Base-by-base conservation (phyloP, 2,329 filamentous ascomycete genomes). In the Alternaria sp. region DNA sequence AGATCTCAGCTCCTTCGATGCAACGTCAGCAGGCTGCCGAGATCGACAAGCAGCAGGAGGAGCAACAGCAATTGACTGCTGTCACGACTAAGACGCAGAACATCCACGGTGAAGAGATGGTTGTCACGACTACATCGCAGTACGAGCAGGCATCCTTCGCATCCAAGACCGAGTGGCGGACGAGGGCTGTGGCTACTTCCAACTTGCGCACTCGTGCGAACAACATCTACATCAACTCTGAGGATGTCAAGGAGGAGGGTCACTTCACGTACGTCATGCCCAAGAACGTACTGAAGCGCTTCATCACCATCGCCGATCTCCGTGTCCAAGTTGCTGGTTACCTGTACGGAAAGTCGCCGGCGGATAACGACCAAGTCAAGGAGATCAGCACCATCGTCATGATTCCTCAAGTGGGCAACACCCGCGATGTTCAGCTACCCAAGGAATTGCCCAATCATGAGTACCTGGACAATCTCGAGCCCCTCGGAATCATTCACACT, bases 81-180 rank as follows among this genome's bases (percentile, higher is more conserved):
- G 95, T 97, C 20, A 98, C 96, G 0, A 99, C 96, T 55, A 97
- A 97, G 87, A 99, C 96, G 0, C 94, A 97, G 80, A 99, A 99
- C 76, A 91, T 96, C 6, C 93, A 95, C 69, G 96, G 96, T 5
- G 96, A 99, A 80, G 96, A 99, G 77, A 97, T 99, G 76, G 94
- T 99, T 72, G 95, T 98, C 25, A 97, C 96, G 0, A 99, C 96
- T 0, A 99, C 96, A 0, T 98, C 96, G 18, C 93, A 97, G 77
- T 99, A 97, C 75, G 96, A 99, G 82, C 94, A 97, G 81, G 93
- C 97, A 79, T 95, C 94, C 0, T 99, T 99, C 79, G 94, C 95
- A 11, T 98, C 95, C 18, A 98, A 98, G 88, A 99, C 96, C 0
- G 96, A 99, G 77, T 99, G 96, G 96, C 92, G 96, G 57, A 99